Conservation (phyloP, 2,329 filamentous ascomycete species). For the Nemania serpens region DNA sequence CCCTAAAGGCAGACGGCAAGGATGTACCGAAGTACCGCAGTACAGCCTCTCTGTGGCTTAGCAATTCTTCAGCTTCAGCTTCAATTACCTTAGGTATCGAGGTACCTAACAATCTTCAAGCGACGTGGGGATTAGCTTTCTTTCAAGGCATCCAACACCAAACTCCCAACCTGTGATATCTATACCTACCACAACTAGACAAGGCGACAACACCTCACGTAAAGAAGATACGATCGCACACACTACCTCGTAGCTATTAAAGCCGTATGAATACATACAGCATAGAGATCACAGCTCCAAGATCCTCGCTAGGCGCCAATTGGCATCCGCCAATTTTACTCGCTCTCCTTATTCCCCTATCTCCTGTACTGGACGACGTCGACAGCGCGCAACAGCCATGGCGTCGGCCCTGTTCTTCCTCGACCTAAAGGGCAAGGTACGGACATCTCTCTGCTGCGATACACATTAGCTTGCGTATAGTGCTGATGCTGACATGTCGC, state of each 20-base stretch:
- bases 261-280: constrained; percentile 22
- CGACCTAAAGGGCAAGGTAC: constrained; percentile 98
- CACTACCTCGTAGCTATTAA: constrained; percentile 7
- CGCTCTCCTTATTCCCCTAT: constrained; percentile 25
- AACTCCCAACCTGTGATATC: constrained; percentile 1
- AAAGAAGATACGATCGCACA: constrained; percentile 14
- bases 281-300: constrained; percentile 19
- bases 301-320: constrained; percentile 40
- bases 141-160: constrained; percentile 17
- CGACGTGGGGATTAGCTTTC: constrained; percentile 26
- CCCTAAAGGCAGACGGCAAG: neutral
- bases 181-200: constrained; percentile 1
- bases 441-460: constrained; percentile 27
- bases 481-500: constrained; percentile 22
- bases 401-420: constrained; percentile 98
- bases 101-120: constrained; percentile 13
- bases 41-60: constrained; percentile 21
- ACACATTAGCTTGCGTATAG: neutral
- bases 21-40: too few relatives aligned
- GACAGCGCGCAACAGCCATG: constrained; percentile 61
- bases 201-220: constrained; percentile 11
- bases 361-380: constrained; percentile 31
- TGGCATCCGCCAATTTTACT: constrained; percentile 34
- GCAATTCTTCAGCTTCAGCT: constrained; percentile 6
- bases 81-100: neutral